phyloP scores from a whole-genome alignment of 2,329 filamentous ascomycete species.

The Chaetomiaceae sp. region DNA sequence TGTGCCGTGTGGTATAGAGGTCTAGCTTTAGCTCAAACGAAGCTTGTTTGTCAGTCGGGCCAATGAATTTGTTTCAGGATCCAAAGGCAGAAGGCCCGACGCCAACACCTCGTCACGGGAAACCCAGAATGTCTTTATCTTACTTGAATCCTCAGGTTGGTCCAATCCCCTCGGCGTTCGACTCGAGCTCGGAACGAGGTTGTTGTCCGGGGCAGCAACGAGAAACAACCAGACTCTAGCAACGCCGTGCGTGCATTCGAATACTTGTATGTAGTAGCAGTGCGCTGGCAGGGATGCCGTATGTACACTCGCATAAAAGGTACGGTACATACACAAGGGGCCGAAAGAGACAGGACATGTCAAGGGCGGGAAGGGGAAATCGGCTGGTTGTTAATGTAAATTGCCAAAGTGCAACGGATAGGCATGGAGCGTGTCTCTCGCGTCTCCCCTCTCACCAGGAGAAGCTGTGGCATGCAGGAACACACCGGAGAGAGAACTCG shows the following conservation, averaged over 20 bases:
- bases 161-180: neutral
- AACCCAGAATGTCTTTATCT: too few species aligned
- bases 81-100: too few species aligned
- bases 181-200: neutral
- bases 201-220: neutral
- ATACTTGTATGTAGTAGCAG: constrained; percentile 1
- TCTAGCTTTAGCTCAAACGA: too few species aligned
- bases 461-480: constrained; percentile 4
- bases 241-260: neutral
- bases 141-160: too few species aligned
- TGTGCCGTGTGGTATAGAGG: too few species aligned
- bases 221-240: too few species aligned
- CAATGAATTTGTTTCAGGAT: too few species aligned
- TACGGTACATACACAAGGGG: neutral
- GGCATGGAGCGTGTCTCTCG: neutral
- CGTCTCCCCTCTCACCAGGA: neutral
- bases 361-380: neutral
- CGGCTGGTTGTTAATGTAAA: neutral
- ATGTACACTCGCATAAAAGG: constrained; percentile 2
- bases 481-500: neutral
- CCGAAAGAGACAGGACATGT: neutral
- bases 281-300: neutral
- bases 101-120: too few species aligned
- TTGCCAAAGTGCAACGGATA: too few species aligned
- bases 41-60: too few species aligned